Conservation (phyloP, 192 early-diverging fungal genomes). For the Phlyctochytrium arcticum region DNA sequence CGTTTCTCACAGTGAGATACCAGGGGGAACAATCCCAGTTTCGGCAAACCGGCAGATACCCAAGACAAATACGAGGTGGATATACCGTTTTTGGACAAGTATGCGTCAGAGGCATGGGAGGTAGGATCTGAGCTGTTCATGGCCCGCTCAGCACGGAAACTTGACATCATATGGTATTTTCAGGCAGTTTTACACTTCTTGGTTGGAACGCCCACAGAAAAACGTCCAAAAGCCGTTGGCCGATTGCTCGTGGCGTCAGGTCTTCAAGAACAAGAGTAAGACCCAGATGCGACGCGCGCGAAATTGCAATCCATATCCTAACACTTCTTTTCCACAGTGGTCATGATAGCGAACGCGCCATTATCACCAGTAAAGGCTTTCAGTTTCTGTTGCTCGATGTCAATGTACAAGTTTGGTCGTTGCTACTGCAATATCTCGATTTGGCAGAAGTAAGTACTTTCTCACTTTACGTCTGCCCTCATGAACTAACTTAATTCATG, state of each 20-base stretch:
- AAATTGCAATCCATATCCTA: not conserved
- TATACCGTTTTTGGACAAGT: constrained; percentile 67
- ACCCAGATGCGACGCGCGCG: not conserved
- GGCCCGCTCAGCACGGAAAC: not conserved
- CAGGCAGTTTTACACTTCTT: constrained; percentile 84
- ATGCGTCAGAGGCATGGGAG: constrained; percentile 86
- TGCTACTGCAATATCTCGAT: constrained; percentile 88
- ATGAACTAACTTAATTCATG: not conserved
- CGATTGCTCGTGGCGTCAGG: constrained; percentile 69
- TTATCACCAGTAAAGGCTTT: constrained; percentile 94
- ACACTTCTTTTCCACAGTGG: not conserved
- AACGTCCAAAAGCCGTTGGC: constrained; percentile 65
- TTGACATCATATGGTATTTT: not conserved
- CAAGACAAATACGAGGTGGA: constrained; percentile 61
- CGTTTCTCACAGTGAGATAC: not conserved
- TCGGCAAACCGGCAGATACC: constrained; percentile 69
- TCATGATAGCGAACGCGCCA: constrained; percentile 32
- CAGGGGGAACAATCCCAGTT: constrained; percentile 80
- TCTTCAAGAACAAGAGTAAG: constrained; percentile 35
- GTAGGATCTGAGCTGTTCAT: constrained; percentile 7
- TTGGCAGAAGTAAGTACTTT: constrained; percentile 57
- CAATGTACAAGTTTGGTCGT: constrained; percentile 93
- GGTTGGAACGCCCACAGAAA: constrained; percentile 73
- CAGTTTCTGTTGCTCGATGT: constrained; percentile 94
- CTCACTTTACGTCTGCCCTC: not conserved